phyloP scores from a whole-genome alignment of 352 stramenopile species.

The Phytophthora constricta region DNA sequence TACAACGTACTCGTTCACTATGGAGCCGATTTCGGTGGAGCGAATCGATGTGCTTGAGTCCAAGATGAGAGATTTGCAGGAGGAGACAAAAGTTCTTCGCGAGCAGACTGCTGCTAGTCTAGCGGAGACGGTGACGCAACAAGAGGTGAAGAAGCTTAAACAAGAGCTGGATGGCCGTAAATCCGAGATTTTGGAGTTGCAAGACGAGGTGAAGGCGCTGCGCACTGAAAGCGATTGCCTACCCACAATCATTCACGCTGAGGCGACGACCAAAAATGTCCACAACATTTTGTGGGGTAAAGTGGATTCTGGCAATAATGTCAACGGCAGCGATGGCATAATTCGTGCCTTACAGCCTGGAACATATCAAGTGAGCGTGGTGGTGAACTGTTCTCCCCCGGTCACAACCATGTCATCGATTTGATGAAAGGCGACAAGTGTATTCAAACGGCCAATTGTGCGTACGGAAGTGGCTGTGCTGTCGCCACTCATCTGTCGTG shows the following conservation, averaged over 20 bases:
- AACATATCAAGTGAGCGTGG: constrained; percentile 11
- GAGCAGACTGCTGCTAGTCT: not conserved
- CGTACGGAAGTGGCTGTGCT: no score
- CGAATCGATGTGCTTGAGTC: constrained; percentile 23
- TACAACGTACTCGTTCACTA: constrained; percentile 17
- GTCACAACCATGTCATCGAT: no score
- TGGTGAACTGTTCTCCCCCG: no score
- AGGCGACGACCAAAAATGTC: not conserved
- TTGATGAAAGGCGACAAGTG: not conserved
- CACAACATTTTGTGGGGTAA: constrained; percentile 11
- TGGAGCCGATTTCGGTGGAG: constrained; percentile 16
- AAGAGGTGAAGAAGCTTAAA: not conserved
- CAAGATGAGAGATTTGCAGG: constrained; percentile 17
- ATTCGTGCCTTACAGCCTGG: not conserved
- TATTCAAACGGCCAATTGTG: not conserved
- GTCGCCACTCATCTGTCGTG: not conserved
- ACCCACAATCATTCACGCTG: not conserved
- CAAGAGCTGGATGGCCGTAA: not conserved
- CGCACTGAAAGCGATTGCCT: not conserved
- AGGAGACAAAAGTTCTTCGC: constrained; percentile 8
- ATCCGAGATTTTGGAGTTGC: not conserved
- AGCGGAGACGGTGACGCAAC: not conserved
- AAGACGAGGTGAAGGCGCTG: not conserved
- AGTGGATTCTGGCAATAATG: not conserved
- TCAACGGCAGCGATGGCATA: not conserved